Conservation (phyloP, 179 eudicot genomes). For the Spergularia azorica region DNA sequence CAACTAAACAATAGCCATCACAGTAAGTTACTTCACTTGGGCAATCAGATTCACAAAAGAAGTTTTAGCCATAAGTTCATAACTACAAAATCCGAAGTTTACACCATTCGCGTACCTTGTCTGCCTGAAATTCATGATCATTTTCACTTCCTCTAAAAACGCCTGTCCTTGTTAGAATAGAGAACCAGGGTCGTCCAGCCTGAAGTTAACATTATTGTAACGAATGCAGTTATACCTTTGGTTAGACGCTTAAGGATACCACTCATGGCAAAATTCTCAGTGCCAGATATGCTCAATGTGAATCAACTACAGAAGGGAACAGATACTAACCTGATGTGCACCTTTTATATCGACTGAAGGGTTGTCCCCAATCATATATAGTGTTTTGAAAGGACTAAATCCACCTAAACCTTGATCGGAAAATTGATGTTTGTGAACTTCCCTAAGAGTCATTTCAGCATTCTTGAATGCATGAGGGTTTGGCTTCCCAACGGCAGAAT, state of each 20-base stretch:
- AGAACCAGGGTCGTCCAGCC: slow-evolving; percentile 97
- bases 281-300: neutral
- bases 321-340: slow-evolving; percentile 69
- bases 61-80: too few species aligned
- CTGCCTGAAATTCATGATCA: slow-evolving; percentile 74
- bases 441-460: slow-evolving; percentile 64
- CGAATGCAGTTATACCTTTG: neutral
- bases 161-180: slow-evolving; percentile 89
- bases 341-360: slow-evolving; percentile 94
- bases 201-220: slow-evolving; percentile 31
- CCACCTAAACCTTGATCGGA: slow-evolving; percentile 25
- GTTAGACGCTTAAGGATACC: slow-evolving; percentile 6
- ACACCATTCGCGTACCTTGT: slow-evolving; percentile 51
- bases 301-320: neutral
- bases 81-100: neutral
- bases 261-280: neutral
- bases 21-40: neutral
- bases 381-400: slow-evolving; percentile 52
- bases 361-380: slow-evolving; percentile 97
- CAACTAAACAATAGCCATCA: neutral
- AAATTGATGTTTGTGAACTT: slow-evolving; percentile 28
- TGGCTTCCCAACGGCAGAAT: slow-evolving; percentile 90
- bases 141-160: slow-evolving; percentile 79
- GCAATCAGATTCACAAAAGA: neutral
- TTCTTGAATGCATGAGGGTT: slow-evolving; percentile 77